These are phyloP conservation scores for Amaranthus cruentus DNA, from an alignment of 148 eudicot genomes.

Conservation along the genomic window DNA sequence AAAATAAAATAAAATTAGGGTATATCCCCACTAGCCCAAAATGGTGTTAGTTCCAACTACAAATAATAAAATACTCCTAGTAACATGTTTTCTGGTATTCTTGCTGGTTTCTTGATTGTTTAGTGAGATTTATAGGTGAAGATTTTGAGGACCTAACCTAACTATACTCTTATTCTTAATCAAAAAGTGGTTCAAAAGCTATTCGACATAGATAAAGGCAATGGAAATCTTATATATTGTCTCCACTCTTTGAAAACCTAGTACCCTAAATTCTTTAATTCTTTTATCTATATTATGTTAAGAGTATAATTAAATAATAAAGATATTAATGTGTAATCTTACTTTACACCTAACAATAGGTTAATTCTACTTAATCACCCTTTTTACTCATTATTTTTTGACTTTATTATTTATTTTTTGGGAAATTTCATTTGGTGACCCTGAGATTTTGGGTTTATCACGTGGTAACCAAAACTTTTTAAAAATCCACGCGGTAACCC, in stretches of 20 bases:
- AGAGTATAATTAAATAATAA: neutral
- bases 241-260: conserved; percentile 2
- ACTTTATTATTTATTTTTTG: neutral
- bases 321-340: conserved; percentile 26
- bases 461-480: too few relatives aligned
- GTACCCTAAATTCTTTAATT: neutral
- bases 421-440: too few relatives aligned
- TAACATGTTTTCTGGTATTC: conserved; percentile 35
- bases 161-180: conserved; percentile 32
- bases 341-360: conserved; percentile 65
- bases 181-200: conserved; percentile 24
- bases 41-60: conserved; percentile 40
- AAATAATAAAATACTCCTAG: conserved; percentile 15
- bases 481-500: too few relatives aligned
- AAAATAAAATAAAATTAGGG: conserved; percentile 6
- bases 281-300: neutral
- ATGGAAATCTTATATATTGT: neutral
- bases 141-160: conserved; percentile 28
- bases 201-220: neutral
- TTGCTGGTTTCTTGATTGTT: conserved; percentile 5
- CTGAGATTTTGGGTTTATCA: too few relatives aligned
- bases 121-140: neutral
- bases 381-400: conserved; percentile 14
- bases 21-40: conserved; percentile 19
- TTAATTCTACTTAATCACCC: conserved; percentile 31